Conservation (phyloP, 83 land plant genomes). For the Picea engelmannii region DNA sequence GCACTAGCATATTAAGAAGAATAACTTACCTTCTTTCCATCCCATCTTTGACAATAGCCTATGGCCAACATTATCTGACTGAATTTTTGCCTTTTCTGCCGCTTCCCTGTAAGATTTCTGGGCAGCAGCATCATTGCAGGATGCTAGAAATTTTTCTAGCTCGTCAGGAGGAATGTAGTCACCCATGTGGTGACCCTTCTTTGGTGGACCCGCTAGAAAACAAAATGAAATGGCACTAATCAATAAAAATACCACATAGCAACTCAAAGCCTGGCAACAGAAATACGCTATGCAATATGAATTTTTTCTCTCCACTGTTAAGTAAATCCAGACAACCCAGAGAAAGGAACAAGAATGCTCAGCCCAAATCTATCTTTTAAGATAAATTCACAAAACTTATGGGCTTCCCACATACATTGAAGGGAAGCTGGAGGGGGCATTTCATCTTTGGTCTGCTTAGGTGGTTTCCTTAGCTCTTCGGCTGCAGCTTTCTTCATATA, state of each 20-base stretch:
- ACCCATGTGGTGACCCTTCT: conserved; percentile 99
- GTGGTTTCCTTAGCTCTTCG: conserved; percentile 77
- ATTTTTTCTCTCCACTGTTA: background rate
- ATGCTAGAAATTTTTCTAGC: conserved; percentile 88
- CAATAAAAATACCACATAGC: background rate
- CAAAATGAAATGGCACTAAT: background rate
- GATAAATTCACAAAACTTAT: no score
- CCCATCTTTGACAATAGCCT: conserved; percentile 99
- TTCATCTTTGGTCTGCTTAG: conserved; percentile 87
- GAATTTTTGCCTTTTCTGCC: conserved; percentile 90
- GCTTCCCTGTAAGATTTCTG: conserved; percentile 72
- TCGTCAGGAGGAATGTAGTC: conserved; percentile 97
- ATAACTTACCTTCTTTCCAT: conserved; percentile 92
- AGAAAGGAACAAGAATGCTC: background rate
- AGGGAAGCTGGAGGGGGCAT: conserved; percentile 96
- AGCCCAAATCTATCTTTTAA: background rate
- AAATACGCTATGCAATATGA: background rate
- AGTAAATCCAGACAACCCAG: conserved; percentile 3
- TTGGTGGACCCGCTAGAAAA: conserved; percentile 36
- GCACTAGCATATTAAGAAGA: background rate
- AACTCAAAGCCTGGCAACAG: background rate
- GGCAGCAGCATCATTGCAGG: conserved; percentile 89
- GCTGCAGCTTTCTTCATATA: conserved; percentile 99
- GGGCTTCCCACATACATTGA: conserved; percentile 40
- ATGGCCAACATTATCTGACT: conserved; percentile 99